These are phyloP conservation scores for Pichia cactophila DNA, from an alignment of 1,139 yeast genomes.

Conservation along the genomic window DNA sequence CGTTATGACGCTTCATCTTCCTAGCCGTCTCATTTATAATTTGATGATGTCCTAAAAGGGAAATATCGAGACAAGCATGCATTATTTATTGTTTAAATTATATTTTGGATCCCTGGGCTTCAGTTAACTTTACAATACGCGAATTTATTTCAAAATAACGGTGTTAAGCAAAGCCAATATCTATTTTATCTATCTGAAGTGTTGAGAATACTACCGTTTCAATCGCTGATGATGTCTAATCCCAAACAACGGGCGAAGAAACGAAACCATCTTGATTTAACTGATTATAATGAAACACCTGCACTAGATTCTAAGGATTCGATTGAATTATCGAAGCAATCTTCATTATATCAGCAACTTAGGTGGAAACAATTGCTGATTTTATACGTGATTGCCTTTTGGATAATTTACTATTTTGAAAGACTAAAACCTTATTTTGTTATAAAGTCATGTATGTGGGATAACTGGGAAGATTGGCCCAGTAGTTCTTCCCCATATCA, in stretches of 20 bases:
- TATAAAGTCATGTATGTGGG: conserved; percentile 54
- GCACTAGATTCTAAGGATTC: background rate
- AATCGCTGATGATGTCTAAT: background rate
- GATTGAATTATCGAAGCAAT: background rate
- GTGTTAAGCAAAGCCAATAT: too few species aligned
- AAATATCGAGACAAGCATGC: background rate
- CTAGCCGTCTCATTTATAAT: background rate
- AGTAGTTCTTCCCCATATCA: conserved; percentile 40
- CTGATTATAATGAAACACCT: background rate
- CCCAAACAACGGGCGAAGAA: background rate
- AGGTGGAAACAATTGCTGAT: conserved; percentile 20
- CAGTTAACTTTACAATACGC: too few species aligned
- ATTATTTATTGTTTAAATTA: too few species aligned
- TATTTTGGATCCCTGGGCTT: too few species aligned
- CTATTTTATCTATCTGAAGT: too few species aligned
- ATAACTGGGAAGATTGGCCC: conserved; percentile 52
- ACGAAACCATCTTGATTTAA: background rate
- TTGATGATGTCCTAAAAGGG: background rate
- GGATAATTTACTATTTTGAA: conserved; percentile 52
- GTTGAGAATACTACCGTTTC: too few species aligned
- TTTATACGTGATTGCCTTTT: conserved; percentile 38
- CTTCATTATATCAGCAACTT: background rate
- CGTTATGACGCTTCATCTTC: background rate
- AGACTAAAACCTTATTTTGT: conserved; percentile 44
- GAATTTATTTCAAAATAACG: too few species aligned